Percentiles rank a stretch among this genome's conserved stretches.
Conservation (phyloP, 345 rosid species). For the Bruguiera parviflora region DNA sequence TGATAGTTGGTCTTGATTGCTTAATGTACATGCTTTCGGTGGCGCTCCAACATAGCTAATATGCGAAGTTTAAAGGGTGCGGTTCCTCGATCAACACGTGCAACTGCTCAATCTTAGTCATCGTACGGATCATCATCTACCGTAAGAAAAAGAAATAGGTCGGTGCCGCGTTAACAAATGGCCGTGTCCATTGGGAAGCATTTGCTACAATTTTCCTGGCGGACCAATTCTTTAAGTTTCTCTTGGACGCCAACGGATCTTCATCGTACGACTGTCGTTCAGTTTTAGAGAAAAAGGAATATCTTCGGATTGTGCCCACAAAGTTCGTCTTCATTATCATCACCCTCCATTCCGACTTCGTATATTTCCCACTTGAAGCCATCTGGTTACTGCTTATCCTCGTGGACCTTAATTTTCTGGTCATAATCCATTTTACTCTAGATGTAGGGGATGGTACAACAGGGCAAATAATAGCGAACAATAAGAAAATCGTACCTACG, state of each 20-base stretch:
- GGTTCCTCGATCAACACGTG: neutral
- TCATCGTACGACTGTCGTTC: neutral
- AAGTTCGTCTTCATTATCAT: neutral
- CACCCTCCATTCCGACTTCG: too few relatives aligned
- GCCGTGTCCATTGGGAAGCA: conserved; percentile 15
- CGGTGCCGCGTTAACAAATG: conserved; percentile 23
- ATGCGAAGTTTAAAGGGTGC: too few relatives aligned
- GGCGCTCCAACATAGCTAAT: too few relatives aligned
- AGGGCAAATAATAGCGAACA: conserved; percentile 38
- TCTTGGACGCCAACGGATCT: neutral
- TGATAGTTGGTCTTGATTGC: too few relatives aligned
- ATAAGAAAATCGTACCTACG: conserved; percentile 42
- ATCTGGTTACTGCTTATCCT: too few relatives aligned
- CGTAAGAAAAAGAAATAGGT: conserved; percentile 14
- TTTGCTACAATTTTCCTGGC: conserved; percentile 3
- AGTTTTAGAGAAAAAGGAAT: neutral
- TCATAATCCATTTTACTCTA: neutral
- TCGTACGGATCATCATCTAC: conserved; percentile 25
- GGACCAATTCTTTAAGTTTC: conserved; percentile 8
- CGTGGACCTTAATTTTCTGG: too few relatives aligned
- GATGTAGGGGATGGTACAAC: neutral
- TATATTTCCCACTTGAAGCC: too few relatives aligned
- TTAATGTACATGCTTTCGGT: too few relatives aligned
- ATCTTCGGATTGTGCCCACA: neutral
- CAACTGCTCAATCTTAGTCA: conserved; percentile 11